Conservation (phyloP, 2,329 filamentous ascomycete species). For the Lecanoromycetidae sp. region DNA sequence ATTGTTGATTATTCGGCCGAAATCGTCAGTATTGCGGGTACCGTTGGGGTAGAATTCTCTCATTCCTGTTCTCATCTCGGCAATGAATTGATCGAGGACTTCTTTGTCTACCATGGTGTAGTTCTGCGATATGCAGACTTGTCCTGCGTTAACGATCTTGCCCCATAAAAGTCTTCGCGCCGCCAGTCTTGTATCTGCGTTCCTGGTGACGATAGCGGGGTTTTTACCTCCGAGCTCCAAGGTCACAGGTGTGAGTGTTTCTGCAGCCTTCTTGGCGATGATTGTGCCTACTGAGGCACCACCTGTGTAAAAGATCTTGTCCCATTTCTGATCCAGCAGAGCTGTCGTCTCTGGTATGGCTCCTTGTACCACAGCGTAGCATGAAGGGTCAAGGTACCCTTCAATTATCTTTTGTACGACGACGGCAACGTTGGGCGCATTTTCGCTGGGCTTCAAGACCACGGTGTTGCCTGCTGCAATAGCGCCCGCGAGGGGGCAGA, state of each 20-base stretch:
- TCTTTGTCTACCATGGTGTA: constrained; percentile 74
- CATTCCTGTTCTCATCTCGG: constrained; percentile 58
- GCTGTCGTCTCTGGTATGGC: constrained; percentile 66
- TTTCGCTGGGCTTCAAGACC: constrained; percentile 82
- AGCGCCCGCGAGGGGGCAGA: constrained; percentile 73
- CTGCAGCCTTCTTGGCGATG: constrained; percentile 77
- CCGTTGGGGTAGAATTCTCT: constrained; percentile 76
- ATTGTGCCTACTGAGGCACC: constrained; percentile 68
- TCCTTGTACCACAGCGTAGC: constrained; percentile 71
- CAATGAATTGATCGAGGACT: constrained; percentile 58
- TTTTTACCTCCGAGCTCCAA: constrained; percentile 88
- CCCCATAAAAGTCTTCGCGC: constrained; percentile 79
- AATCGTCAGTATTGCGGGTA: constrained; percentile 64
- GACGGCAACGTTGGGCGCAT: constrained; percentile 61
- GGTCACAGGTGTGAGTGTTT: constrained; percentile 73
- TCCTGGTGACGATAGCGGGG: constrained; percentile 80
- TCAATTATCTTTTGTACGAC: constrained; percentile 69
- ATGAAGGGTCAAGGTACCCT: constrained; percentile 60
- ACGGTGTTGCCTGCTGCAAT: constrained; percentile 87
- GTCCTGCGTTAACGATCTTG: constrained; percentile 75
- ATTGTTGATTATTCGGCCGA: constrained; percentile 67
- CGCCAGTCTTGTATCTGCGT: constrained; percentile 66
- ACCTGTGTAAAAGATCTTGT: constrained; percentile 97
- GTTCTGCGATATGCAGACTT: constrained; percentile 88
- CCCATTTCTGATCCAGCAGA: constrained; percentile 80